A percentile compares a stretch with the other conserved stretches of the same genome.
Evolutionary conservation across 345 rosid species (phyloP).

Genomic region (Gossypium ekmanianum): DNA sequence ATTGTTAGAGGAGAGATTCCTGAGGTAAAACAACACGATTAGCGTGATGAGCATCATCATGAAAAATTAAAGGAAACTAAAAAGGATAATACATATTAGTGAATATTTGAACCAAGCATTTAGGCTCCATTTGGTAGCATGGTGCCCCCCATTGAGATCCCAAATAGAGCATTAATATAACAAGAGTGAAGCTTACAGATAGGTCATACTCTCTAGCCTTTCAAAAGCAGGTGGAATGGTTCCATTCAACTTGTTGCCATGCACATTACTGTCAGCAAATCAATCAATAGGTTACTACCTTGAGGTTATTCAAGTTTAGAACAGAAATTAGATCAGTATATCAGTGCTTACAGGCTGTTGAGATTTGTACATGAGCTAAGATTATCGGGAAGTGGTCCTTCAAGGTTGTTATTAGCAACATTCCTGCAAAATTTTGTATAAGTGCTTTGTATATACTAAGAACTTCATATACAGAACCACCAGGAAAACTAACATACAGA

Average conservation of each 20-base stretch:
- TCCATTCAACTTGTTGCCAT: conserved; percentile 78
- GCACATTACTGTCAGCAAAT: conserved; percentile 59
- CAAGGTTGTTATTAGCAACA: conserved; percentile 75
- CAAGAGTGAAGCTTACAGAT: conserved; percentile 54
- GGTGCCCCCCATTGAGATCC: neutral
- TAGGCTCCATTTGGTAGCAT: neutral
- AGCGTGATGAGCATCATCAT: neutral
- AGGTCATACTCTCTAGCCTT: conserved; percentile 86
- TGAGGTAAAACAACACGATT: conserved; percentile 12
- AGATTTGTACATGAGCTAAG: conserved; percentile 87
- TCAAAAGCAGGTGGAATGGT: conserved; percentile 76
- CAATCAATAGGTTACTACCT: conserved; percentile 9
- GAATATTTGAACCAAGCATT: neutral
- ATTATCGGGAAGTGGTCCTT: conserved; percentile 82
- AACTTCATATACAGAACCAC: neutral
- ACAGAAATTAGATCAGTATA: neutral
- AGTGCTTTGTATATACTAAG: neutral
- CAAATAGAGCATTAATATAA: neutral
- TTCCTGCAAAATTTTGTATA: conserved; percentile 43
- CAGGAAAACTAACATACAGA: conserved; percentile 50
- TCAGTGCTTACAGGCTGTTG: conserved; percentile 70
- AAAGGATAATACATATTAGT: neutral
- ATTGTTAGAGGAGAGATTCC: conserved; percentile 81
- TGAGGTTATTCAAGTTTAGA: neutral
- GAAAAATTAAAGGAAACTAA: neutral